Conservation (phyloP, 352 stramenopile genomes). For the Globisporangium abappressorium region DNA sequence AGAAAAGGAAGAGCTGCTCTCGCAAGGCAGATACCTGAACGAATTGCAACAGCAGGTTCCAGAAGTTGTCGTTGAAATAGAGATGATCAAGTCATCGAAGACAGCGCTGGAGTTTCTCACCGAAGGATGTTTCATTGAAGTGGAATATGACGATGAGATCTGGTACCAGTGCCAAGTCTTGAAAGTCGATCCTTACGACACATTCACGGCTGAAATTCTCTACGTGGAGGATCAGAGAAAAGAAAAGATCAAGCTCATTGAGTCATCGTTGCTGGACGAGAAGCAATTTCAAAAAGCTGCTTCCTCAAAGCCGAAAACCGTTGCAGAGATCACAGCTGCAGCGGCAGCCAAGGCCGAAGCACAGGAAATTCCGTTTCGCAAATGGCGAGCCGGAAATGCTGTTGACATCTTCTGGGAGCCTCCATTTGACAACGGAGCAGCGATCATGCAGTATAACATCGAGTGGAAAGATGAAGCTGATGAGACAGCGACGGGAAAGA, state of each 20-base stretch:
- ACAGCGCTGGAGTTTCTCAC: constrained; percentile 67
- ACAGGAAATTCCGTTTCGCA: constrained; percentile 55
- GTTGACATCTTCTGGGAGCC: constrained; percentile 70
- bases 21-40: constrained; percentile 42
- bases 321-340: constrained; percentile 45
- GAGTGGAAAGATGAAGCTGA: constrained; percentile 66
- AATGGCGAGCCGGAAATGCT: constrained; percentile 65
- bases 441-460: constrained; percentile 61
- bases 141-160: constrained; percentile 68
- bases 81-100: constrained; percentile 44
- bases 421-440: constrained; percentile 54
- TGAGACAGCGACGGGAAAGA: constrained; percentile 22
- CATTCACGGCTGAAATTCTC: constrained; percentile 54
- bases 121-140: constrained; percentile 48
- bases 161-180: constrained; percentile 70
- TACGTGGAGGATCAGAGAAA: constrained; percentile 60
- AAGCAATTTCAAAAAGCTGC: constrained; percentile 22
- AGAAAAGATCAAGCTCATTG: constrained; percentile 66
- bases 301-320: constrained; percentile 18
- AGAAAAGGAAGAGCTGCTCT: constrained; percentile 37
- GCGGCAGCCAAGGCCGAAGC: constrained; percentile 33
- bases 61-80: constrained; percentile 48
- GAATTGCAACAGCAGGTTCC: constrained; percentile 65
- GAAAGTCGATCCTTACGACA: constrained; percentile 54
- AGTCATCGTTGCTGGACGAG: constrained; percentile 26